phyloP scores from a whole-genome alignment of 202 grass and related monocot genomes.

The Zizania palustris region DNA sequence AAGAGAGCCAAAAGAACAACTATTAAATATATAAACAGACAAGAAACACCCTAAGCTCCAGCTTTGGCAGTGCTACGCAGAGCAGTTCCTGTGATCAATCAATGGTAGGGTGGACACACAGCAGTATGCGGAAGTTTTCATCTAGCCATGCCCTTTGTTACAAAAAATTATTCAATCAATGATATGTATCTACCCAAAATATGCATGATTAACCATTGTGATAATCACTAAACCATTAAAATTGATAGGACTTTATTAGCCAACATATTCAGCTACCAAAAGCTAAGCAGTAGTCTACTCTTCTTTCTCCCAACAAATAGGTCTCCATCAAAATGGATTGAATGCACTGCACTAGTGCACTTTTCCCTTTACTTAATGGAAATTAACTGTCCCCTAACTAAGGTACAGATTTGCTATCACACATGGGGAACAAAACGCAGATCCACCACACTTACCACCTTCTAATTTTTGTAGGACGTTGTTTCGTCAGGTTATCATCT shows the following conservation, averaged over 20 bases:
- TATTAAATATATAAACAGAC: not conserved
- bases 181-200: no score
- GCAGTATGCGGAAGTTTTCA: no score
- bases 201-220: not conserved
- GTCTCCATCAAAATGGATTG: not conserved
- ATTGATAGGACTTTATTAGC: not conserved
- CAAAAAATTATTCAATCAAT: no score
- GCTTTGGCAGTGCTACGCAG: not conserved
- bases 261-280: not conserved
- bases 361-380: no score
- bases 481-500: not conserved
- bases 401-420: not conserved
- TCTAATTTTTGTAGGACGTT: not conserved
- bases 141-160: no score
- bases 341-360: not conserved
- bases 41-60: not conserved
- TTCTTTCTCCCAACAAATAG: not conserved
- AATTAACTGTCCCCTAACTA: not conserved
- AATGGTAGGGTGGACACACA: no score
- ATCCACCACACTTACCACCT: slow-evolving; percentile 8
- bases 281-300: not conserved
- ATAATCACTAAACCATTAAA: no score
- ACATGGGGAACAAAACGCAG: not conserved
- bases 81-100: not conserved
- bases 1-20: not conserved